Base-by-base conservation (phyloP, 495 filamentous ascomycete species). In the Rusavskia elegans region DNA sequence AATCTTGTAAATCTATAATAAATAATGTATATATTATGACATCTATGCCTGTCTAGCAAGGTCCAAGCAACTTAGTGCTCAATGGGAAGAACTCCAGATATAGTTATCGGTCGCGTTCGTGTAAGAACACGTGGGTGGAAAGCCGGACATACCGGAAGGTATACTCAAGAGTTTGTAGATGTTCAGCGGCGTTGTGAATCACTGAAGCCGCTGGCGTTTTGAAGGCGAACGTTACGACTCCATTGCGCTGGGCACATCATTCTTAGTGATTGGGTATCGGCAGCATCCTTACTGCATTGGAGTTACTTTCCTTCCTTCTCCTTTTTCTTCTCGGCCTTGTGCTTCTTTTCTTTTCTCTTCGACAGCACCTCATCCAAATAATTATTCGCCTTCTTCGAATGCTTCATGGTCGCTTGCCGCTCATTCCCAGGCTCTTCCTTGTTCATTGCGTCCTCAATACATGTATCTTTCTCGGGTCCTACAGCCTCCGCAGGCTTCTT, bases 341-440 rank as follows among this genome's bases (percentile, higher is more conserved):
- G 73, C 59, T 74, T 75, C 56, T 67, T 68, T n/a, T 64, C 66
- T 53, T 71, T 67, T 45, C 13, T 35, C 32, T 76, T 68, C 21
- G 65, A 64, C 40, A 78, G 56, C 39, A 77, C 59, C 51, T 75
- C 71, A 63, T 78, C 75, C 50, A 78, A 55, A 52, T 73, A 78
- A 42, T 68, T 72, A 10, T 6, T 53, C 16, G 55, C 36, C 37
- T 46, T 51, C 48, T 55, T 51, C 17, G 46, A 32, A 4, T 17
- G 30, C 40, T 25, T 48, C 16, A 42, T 40, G 29, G 27, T 53
- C 42, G 32, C 45, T 54, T 51, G 40, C 32, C 42, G 30, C 48
- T 50, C 36, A 52, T 42, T 29, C 49, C 16, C 48, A 52, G 8
- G 42, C 20, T 5, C 38, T 23, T 39, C 45, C 16, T 40, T 42